Evolutionary conservation across 345 rosid species (phyloP).

Genomic region (Hibiscus syriacus): DNA sequence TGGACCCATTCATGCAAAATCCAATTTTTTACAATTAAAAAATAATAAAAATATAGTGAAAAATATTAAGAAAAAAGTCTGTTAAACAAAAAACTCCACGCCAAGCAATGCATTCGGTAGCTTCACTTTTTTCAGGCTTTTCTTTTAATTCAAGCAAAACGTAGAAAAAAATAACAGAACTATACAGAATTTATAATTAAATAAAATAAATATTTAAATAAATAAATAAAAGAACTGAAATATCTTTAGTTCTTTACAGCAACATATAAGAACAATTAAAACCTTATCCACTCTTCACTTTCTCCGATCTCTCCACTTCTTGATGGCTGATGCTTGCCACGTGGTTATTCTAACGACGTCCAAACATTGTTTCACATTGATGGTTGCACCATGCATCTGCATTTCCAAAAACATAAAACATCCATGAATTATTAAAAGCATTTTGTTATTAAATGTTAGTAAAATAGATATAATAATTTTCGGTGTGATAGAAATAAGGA

Average conservation of each 20-base stretch:
- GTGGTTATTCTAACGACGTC: background rate
- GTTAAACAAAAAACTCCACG: conserved; percentile 31
- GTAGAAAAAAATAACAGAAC: background rate
- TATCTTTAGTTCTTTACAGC: background rate
- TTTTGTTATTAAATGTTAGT: too few species aligned
- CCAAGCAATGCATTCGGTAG: conserved; percentile 44
- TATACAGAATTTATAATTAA: background rate
- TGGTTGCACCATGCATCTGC: background rate
- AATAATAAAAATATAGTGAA: background rate
- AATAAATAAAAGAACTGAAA: background rate
- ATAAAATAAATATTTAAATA: background rate
- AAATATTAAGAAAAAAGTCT: background rate
- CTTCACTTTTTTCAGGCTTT: conserved; percentile 31
- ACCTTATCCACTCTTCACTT: conserved; percentile 16
- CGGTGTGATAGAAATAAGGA: too few species aligned
- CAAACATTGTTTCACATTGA: background rate
- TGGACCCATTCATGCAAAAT: conserved; percentile 23
- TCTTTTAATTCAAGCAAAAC: conserved; percentile 33
- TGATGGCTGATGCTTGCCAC: conserved; percentile 20
- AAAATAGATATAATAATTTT: too few species aligned
- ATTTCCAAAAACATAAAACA: background rate
- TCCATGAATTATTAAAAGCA: background rate
- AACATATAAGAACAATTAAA: conserved; percentile 6
- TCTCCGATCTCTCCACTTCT: conserved; percentile 1
- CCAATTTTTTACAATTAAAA: background rate